These are phyloP conservation scores for Panellus pusillus DNA, from an alignment of 768 basidiomycete species.

Conservation along the genomic window DNA sequence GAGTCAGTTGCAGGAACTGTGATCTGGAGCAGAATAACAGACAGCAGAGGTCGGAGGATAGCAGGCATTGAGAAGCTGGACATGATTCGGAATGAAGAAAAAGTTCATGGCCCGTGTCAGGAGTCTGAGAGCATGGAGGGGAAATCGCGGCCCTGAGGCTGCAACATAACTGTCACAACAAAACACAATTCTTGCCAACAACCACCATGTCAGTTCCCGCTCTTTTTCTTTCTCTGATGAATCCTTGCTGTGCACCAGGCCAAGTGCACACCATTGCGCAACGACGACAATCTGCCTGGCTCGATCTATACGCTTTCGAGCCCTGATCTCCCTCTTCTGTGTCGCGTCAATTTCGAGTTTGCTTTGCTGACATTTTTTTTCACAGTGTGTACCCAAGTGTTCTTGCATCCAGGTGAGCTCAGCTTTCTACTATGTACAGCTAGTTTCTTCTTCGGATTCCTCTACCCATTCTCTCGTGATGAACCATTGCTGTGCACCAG, in stretches of 20 bases:
- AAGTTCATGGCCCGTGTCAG: conserved; percentile 52
- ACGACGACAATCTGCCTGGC: conserved; percentile 49
- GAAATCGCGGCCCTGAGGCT: background rate
- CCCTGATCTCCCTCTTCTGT: conserved; percentile 33
- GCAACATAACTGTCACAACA: too few species aligned
- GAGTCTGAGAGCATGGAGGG: conserved; percentile 7
- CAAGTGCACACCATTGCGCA: conserved; percentile 41
- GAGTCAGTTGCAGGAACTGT: conserved; percentile 5
- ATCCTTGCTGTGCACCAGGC: conserved; percentile 60
- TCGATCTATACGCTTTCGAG: conserved; percentile 52
- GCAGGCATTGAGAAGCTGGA: conserved; percentile 80
- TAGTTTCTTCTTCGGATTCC: background rate
- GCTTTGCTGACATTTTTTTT: background rate
- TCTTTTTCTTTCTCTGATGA: conserved; percentile 37
- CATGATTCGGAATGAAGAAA: conserved; percentile 80
- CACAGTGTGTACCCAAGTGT: background rate
- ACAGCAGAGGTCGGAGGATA: conserved; percentile 75
- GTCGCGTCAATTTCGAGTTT: background rate
- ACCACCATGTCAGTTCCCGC: conserved; percentile 16
- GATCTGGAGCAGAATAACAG: background rate
- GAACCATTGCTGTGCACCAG: conserved; percentile 20
- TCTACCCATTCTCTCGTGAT: conserved; percentile 6
- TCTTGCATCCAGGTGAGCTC: background rate
- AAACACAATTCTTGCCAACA: background rate
- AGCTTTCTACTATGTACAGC: background rate